Percentiles rank a stretch among this genome's conserved stretches.
Evolutionary conservation across 768 basidiomycete species (phyloP).

Genomic region (Mycena latifolia): DNA sequence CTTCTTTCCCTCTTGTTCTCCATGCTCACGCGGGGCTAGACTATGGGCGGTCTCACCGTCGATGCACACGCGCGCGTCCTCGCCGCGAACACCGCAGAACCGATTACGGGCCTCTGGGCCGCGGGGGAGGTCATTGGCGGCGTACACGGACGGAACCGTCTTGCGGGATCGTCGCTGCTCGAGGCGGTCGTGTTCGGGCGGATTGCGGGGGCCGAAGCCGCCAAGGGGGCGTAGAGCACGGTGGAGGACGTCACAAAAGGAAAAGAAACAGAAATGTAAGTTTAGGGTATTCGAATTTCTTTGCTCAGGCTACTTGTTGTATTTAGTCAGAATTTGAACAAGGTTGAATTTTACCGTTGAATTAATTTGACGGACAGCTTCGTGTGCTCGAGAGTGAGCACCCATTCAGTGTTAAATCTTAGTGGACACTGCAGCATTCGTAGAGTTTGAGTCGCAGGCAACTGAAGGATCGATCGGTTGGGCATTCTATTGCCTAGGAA

Average conservation of each 20-base stretch:
- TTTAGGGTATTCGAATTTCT: too few relatives aligned
- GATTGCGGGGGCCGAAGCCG: constrained; percentile 40
- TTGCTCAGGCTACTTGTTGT: too few relatives aligned
- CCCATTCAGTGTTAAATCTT: too few relatives aligned
- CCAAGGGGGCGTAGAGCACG: not conserved
- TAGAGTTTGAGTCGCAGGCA: too few relatives aligned
- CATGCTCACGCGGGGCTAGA: constrained; percentile 26
- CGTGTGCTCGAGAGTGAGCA: too few relatives aligned
- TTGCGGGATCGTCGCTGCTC: constrained; percentile 43
- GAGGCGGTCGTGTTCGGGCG: constrained; percentile 47
- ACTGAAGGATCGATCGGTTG: too few relatives aligned
- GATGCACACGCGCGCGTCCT: constrained; percentile 40
- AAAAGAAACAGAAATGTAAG: too few relatives aligned
- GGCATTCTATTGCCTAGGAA: too few relatives aligned
- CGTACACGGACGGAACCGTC: constrained; percentile 44
- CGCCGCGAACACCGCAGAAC: constrained; percentile 10
- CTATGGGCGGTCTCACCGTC: constrained; percentile 43
- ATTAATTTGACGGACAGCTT: too few relatives aligned
- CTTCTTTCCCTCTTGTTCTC: not conserved
- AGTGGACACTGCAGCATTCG: too few relatives aligned
- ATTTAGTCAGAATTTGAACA: too few relatives aligned
- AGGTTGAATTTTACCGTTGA: too few relatives aligned
- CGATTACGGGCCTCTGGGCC: constrained; percentile 41
- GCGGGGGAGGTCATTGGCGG: constrained; percentile 45
- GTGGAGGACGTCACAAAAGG: not conserved